Base-by-base conservation (phyloP, 805 yeast species). In the Candida stauntonica region DNA sequence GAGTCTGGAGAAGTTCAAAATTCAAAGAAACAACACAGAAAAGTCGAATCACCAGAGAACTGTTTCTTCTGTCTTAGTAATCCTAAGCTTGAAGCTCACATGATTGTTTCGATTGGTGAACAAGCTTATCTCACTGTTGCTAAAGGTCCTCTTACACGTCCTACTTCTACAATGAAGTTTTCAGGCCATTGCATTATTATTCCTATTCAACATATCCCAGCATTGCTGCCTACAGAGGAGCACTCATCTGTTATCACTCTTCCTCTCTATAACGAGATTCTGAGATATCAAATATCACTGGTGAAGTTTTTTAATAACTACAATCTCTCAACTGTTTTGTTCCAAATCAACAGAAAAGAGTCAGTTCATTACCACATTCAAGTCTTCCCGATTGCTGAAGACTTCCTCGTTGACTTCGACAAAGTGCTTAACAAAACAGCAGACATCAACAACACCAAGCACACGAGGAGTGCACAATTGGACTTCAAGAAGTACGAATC, bases 51-150 rank as follows among this genome's bases (percentile, higher is more conserved):
- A 0, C 87, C 91, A 0, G 67, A 65, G 12, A 61, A 66, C 31
- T 88, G 97, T 55, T 88, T 85, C 61, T 86, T 88, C 54, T 88
- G 96, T 56, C 69, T 88, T 15, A 76, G 91, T 1, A 86, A 86
- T 52, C 84, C 95, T 0, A 72, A 79, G 12, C 70, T 84, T 6
- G 89, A 82, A 47, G 68, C 84, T 3, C 94, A 87, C 57, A 77
- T 89, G 82, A 75, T 88, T 11, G 70, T 87, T 1, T 75, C 93
- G 0, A 81, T 89, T 36, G 91, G 86, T 0, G 70, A 72, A 11
- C 64, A 67, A 32, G 62, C 77, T 0, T 88, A 87, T 55, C 35
- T 88, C 41, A 81, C 96, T 0, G 68, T 80, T 13, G 94, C 95
- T 0, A 87, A 84, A 54, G 97, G 97, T 0, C 96, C 97, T 0